Evolutionary conservation across 257 asterid genomes (phyloP).

Genomic region (Galeopsis tetrahit): DNA sequence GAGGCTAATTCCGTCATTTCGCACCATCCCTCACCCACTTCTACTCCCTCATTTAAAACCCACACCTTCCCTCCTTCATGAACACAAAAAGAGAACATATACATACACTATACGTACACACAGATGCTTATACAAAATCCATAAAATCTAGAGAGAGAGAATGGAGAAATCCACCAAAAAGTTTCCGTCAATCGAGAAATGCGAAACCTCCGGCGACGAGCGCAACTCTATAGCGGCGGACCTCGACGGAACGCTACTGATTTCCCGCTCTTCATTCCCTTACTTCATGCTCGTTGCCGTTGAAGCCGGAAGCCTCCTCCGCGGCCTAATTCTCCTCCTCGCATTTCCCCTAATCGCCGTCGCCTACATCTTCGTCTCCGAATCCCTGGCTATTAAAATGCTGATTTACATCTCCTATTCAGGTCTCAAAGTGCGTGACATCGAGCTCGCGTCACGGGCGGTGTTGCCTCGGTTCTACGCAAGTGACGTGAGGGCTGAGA

Average conservation of each 20-base stretch:
- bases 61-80: conserved; percentile 16
- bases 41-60: not conserved
- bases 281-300: conserved; percentile 88
- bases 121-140: not conserved
- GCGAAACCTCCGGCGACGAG: conserved; percentile 47
- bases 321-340: conserved; percentile 75
- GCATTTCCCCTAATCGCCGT: conserved; percentile 71
- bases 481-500: conserved; percentile 66
- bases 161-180: conserved; percentile 42
- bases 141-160: not conserved
- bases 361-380: conserved; percentile 72
- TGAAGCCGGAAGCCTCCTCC: conserved; percentile 82
- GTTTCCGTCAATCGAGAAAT: conserved; percentile 70
- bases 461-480: conserved; percentile 82
- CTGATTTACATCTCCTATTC: conserved; percentile 74
- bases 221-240: conserved; percentile 77
- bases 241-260: conserved; percentile 82
- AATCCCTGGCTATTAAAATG: conserved; percentile 74
- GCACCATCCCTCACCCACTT: not conserved
- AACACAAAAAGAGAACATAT: not conserved
- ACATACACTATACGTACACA: not conserved
- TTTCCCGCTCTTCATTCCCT: conserved; percentile 84
- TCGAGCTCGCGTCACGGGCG: conserved; percentile 81
- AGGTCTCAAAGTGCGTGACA: conserved; percentile 69
- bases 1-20: conserved; percentile 10